Base-by-base conservation (phyloP, 2,329 filamentous ascomycete genomes). In the Stachybotrys echinatus region DNA sequence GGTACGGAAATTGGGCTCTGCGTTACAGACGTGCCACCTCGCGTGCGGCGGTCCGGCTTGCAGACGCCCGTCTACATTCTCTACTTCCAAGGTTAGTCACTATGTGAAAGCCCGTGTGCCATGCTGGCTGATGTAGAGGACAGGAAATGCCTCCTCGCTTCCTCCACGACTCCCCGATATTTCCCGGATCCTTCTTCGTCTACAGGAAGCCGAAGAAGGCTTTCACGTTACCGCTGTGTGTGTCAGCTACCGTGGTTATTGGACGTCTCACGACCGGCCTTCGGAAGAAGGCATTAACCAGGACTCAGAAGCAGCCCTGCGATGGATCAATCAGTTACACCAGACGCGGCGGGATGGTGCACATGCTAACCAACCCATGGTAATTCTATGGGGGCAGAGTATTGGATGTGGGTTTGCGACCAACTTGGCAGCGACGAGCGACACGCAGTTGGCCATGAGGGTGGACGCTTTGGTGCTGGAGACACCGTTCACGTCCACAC, bases 381-480 rank as follows among this genome's bases (percentile, higher is more conserved):
- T 89, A 1, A 60, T 90, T 1, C 67, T 92, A 12, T 92, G 88
- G 87, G 88, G 88, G 0, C 88, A 92, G 64, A 89, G 85, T 54
- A 83, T 92, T 48, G 88, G 89, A 1, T 80, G 84, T 22, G 88
- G 85, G 2, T 79, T 92, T 40, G 87, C 85, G 12, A 84, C 83
- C 17, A 83, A 79, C 47, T 75, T 85, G 3, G 76, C 80, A 50
- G 69, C 60, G 44, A 58, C 59, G 51, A 59, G 57, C 2, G 42
- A 54, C 23, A 58, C 70, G 39, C 66, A 68, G 4, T 49, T 70
- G 3, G 73, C 66, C 53, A 70, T 73, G 48, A 60, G 61, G 34
- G 63, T 76, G 34, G 54, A 69, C 43, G 71, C 77, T 1, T 54
- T 92, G 47, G 73, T 92, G 12, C 74, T 92, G 2, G 88, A 92